Percentiles rank a stretch among this genome's conserved stretches.
Evolutionary conservation across 495 filamentous ascomycete species (phyloP).

Genomic region (Daldinia loculata): DNA sequence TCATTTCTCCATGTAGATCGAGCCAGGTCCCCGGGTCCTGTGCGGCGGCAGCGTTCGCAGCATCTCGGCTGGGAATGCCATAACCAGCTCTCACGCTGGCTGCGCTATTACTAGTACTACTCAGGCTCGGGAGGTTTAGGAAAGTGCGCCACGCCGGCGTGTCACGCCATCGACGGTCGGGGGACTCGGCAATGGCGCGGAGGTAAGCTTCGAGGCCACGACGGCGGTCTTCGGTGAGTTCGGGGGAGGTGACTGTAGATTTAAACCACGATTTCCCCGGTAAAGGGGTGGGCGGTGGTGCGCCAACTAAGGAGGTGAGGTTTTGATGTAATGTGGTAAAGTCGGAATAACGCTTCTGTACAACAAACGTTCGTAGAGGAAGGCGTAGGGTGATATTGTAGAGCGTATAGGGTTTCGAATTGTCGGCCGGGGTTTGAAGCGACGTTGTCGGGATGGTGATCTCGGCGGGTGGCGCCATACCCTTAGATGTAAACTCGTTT

Average conservation of each 20-base stretch:
- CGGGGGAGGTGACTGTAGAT: slow-evolving; percentile 76
- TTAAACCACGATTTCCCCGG: slow-evolving; percentile 88
- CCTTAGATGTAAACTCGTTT: slow-evolving; percentile 1
- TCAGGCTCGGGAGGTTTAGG: slow-evolving; percentile 74
- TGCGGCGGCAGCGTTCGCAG: slow-evolving; percentile 56
- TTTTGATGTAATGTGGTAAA: slow-evolving; percentile 79
- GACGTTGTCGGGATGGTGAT: slow-evolving; percentile 83
- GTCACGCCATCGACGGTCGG: slow-evolving; percentile 86
- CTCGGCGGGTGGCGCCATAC: slow-evolving; percentile 79
- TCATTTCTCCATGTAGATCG: slow-evolving; percentile 85
- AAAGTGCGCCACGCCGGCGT: slow-evolving; percentile 86
- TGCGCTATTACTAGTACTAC: slow-evolving; percentile 55
- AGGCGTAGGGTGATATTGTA: slow-evolving; percentile 92
- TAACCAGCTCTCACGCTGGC: slow-evolving; percentile 59
- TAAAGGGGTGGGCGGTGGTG: slow-evolving; percentile 67
- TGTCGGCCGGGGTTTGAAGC: slow-evolving; percentile 58
- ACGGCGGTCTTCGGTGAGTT: slow-evolving; percentile 82
- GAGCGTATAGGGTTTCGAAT: slow-evolving; percentile 80
- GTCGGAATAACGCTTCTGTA: slow-evolving; percentile 95
- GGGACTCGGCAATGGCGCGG: slow-evolving; percentile 75
- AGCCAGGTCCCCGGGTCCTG: slow-evolving; percentile 86
- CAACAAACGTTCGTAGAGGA: slow-evolving; percentile 84
- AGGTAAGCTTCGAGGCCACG: slow-evolving; percentile 82
- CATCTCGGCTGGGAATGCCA: slow-evolving; percentile 52
- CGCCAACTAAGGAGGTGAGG: slow-evolving; percentile 69